Base-by-base conservation (phyloP, 768 basidiomycete species). In the Russula sp. region DNA sequence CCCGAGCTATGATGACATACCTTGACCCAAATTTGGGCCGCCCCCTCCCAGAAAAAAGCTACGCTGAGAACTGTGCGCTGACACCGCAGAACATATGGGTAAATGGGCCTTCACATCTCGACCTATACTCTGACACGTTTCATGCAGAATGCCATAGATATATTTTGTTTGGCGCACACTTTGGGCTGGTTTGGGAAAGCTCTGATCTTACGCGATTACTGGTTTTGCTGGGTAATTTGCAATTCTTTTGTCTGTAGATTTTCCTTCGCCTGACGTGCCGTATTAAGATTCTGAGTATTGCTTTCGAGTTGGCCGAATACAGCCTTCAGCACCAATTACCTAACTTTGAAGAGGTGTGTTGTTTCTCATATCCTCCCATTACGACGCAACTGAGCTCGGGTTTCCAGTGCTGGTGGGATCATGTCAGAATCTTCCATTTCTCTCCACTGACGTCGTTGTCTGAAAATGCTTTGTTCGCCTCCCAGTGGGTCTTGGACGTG, bases 121-220 rank as follows among this genome's bases (percentile, higher is more conserved):
- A 18, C 39, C 40, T 55, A 59, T 22, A 57, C 32, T 11, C 42
- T 60, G 44, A 59, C 53, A 34, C 34, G 32, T 52, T 31, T 22
- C 47, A 44, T 35, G 42, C 66, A 92, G 88, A 82, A 87, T 70
- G 88, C 91, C 4, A 73, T 94, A 35, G 91, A 94, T 71, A 86
- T 93, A 59, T 94, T 94, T 72, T 93, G 91, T 70, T 68, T 94
- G 18, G 91, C 91, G 34, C 91, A 94, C 72, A 76, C 90, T 44
- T 72, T 94, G 53, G 91, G 91, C 6, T 94, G 91, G 91, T 94
- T 91, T 72, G 91, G 91, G 48, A 94, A 94, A 73, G 91, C 92
- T 4, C 82, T 94, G 80, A 87, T 94, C 68, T 74, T 94, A 70
- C 84, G 92, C 27, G 92, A 94, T 70, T 94, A 94, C 70, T 94